A percentile compares a stretch with the other conserved stretches of the same genome.
Conservation (phyloP, 2,329 filamentous ascomycete genomes). For the Phoma sp. region DNA sequence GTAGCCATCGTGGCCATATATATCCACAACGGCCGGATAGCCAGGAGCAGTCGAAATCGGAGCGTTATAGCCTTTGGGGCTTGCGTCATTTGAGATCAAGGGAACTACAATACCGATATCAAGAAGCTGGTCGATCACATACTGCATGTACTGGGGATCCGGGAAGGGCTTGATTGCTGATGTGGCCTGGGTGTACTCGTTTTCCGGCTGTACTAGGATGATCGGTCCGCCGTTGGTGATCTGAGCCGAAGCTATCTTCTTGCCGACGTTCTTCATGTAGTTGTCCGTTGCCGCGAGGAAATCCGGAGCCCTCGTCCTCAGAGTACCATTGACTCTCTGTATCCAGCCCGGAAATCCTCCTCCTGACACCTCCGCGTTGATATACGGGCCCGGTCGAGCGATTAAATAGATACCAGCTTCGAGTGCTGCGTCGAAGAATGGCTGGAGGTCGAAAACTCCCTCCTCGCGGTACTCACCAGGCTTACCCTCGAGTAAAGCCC, state of each 20-base stretch:
- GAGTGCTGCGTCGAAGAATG: slow-evolving; percentile 77
- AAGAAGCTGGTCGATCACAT: slow-evolving; percentile 71
- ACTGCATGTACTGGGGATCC: slow-evolving; percentile 71
- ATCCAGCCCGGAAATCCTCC: slow-evolving; percentile 85
- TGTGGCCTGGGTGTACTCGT: slow-evolving; percentile 71
- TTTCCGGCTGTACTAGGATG: slow-evolving; percentile 81
- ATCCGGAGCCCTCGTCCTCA: slow-evolving; percentile 67
- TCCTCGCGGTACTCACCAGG: slow-evolving; percentile 72
- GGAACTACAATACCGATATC: slow-evolving; percentile 75
- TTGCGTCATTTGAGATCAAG: slow-evolving; percentile 76
- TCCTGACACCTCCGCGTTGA: slow-evolving; percentile 78
- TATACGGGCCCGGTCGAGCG: slow-evolving; percentile 73
- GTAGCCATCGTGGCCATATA: slow-evolving; percentile 68
- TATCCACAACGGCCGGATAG: slow-evolving; percentile 63
- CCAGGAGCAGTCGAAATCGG: slow-evolving; percentile 54
- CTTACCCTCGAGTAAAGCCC: slow-evolving; percentile 78
- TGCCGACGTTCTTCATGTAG: slow-evolving; percentile 67
- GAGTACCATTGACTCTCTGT: slow-evolving; percentile 67
- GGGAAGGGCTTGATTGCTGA: slow-evolving; percentile 63
- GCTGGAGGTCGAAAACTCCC: slow-evolving; percentile 74
- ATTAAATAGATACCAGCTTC: slow-evolving; percentile 79
- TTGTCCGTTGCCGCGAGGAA: slow-evolving; percentile 72
- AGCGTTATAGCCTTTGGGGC: slow-evolving; percentile 65
- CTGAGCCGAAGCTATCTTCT: slow-evolving; percentile 74
- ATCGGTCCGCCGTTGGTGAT: slow-evolving; percentile 84